phyloP scores from a whole-genome alignment of 164 flowering plant species.

The Piper longum region DNA sequence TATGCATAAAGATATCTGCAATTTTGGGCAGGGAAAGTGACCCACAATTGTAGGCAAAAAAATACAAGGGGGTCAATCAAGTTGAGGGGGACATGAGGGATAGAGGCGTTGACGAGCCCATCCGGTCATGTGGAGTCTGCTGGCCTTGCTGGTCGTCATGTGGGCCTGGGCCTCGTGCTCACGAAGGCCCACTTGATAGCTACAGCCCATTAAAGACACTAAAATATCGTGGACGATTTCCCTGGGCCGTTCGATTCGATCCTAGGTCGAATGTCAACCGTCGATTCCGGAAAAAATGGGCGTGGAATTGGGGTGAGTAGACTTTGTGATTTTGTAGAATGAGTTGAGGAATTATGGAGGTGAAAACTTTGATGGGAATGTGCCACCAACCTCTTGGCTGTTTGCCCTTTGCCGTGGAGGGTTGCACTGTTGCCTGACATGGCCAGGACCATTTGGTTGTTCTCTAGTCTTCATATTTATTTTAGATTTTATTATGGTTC shows the following conservation, averaged over 20 bases:
- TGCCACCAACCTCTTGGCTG: neutral
- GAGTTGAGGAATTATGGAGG: neutral
- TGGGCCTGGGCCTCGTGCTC: neutral
- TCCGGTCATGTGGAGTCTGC: neutral
- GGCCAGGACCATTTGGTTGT: neutral
- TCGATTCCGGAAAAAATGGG: neutral
- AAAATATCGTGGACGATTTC: neutral
- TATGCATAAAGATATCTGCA: too few relatives aligned
- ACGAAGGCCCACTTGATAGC: neutral
- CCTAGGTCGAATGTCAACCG: neutral
- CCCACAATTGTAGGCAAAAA: too few relatives aligned
- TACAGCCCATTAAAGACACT: neutral
- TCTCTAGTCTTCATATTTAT: neutral
- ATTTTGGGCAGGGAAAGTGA: neutral
- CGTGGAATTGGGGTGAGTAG: too few relatives aligned
- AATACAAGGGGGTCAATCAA: neutral
- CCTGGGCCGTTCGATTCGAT: neutral
- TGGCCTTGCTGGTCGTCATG: neutral
- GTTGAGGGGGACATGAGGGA: too few relatives aligned
- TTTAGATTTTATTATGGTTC: too few relatives aligned
- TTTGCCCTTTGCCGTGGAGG: neutral
- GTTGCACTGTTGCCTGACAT: neutral
- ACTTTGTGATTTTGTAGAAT: too few relatives aligned
- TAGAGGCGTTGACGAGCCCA: neutral
- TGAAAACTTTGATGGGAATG: neutral